Percentiles rank a stretch among this genome's conserved stretches.
These are phyloP conservation scores for Cryptococcus sp. DNA, from an alignment of 1,284 basidiomycete genomes.

Conservation along the genomic window DNA sequence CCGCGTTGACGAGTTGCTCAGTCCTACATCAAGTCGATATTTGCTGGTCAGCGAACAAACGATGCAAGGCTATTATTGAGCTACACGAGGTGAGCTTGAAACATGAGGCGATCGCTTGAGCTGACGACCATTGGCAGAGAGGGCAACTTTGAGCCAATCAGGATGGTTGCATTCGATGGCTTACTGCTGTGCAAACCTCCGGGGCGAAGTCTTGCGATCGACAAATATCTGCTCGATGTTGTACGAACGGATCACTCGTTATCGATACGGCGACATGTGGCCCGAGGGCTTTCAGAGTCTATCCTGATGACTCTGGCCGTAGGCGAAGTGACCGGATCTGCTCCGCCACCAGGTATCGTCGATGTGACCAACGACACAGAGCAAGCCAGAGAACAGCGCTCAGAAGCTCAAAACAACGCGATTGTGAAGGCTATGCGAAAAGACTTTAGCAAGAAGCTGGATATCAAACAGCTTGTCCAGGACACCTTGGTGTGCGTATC, in stretches of 20 bases:
- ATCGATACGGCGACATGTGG: conserved; percentile 79
- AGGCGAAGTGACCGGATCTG: conserved; percentile 70
- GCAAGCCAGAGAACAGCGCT: conserved; percentile 29
- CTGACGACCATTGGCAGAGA: conserved; percentile 60
- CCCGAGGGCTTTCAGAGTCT: conserved; percentile 81
- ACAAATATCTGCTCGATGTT: conserved; percentile 87
- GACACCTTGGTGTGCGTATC: conserved; percentile 31
- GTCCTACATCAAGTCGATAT: conserved; percentile 79
- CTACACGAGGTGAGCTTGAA: conserved; percentile 71
- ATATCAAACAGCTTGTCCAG: conserved; percentile 63
- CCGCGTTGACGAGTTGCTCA: conserved; percentile 43
- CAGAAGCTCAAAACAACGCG: conserved; percentile 56
- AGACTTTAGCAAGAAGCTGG: conserved; percentile 72
- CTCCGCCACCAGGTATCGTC: conserved; percentile 31
- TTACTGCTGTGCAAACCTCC: conserved; percentile 79
- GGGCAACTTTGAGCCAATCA: conserved; percentile 89
- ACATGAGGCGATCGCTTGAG: background rate
- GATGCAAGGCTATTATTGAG: conserved; percentile 81
- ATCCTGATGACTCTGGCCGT: conserved; percentile 83
- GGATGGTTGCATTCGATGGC: conserved; percentile 89
- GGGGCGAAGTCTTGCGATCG: conserved; percentile 59
- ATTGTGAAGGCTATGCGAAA: conserved; percentile 77
- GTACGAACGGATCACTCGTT: conserved; percentile 84
- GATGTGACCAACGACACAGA: conserved; percentile 31
- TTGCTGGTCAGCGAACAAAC: conserved; percentile 77